Evolutionary conservation across 2,329 filamentous ascomycete genomes (phyloP).

Genomic region (Cytospora piceicola): DNA sequence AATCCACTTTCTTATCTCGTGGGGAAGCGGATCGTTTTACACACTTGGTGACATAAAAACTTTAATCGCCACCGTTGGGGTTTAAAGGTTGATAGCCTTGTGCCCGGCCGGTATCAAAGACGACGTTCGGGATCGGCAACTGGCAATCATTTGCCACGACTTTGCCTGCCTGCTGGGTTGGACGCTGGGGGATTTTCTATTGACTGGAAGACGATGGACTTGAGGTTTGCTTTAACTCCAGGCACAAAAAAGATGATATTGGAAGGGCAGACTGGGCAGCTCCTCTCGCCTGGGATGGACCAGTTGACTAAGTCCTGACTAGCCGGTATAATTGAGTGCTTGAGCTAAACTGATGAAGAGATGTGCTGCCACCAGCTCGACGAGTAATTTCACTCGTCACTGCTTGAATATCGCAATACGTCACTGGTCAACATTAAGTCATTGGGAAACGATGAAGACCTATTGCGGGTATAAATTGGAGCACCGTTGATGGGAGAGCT

Average conservation of each 20-base stretch:
- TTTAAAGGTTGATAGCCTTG: background rate
- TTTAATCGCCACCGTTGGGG: background rate
- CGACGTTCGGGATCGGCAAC: background rate
- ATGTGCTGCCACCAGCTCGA: background rate
- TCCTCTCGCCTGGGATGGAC: background rate
- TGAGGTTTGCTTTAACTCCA: background rate
- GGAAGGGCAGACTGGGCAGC: background rate
- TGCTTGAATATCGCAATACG: no score
- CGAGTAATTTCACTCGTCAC: background rate
- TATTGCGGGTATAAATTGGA: background rate
- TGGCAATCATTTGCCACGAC: background rate
- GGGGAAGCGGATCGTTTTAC: constrained; percentile 15
- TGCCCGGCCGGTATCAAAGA: background rate
- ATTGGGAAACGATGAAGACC: background rate
- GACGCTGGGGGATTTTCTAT: background rate
- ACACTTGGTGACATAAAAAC: constrained; percentile 19
- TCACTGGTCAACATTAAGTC: background rate
- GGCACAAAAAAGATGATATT: background rate
- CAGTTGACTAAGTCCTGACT: background rate
- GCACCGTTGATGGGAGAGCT: background rate
- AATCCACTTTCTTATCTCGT: constrained; percentile 24
- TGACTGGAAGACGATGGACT: background rate
- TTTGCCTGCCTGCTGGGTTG: background rate
- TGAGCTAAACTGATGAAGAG: no score
- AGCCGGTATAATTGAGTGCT: background rate